phyloP scores from a whole-genome alignment of 2,329 filamentous ascomycete species.

The Fusarium algeriense region DNA sequence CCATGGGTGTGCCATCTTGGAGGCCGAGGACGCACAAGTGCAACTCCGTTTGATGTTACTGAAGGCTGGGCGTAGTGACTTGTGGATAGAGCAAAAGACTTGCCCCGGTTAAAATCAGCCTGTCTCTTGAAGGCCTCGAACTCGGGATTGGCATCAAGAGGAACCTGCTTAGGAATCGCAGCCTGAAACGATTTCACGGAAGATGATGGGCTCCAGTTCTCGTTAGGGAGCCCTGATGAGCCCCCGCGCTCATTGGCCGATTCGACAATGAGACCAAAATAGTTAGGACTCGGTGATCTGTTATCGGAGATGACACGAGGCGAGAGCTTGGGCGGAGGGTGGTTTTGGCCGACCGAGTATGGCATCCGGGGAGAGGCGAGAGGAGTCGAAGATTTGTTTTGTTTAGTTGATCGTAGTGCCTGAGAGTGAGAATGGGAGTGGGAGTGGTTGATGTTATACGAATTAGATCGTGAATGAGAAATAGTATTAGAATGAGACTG shows the following conservation, averaged over 20 bases:
- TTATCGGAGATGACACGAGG: conserved; percentile 54
- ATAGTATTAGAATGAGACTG: conserved; percentile 46
- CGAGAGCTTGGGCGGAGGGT: conserved; percentile 65
- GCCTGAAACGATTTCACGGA: conserved; percentile 78
- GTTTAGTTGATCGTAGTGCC: conserved; percentile 55
- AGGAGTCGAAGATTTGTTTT: conserved; percentile 63
- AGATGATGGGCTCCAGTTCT: conserved; percentile 81
- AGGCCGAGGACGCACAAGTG: conserved; percentile 57
- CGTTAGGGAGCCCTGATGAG: conserved; percentile 71
- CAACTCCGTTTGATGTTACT: conserved; percentile 41
- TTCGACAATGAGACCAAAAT: conserved; percentile 83
- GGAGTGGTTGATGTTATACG: conserved; percentile 55
- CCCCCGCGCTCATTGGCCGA: conserved; percentile 70
- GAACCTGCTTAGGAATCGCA: conserved; percentile 75
- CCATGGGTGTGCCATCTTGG: conserved; percentile 63
- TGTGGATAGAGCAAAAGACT: conserved; percentile 59
- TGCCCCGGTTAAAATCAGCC: conserved; percentile 72
- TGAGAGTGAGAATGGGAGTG: conserved; percentile 57
- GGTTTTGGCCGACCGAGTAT: conserved; percentile 67
- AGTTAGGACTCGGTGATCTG: conserved; percentile 79
- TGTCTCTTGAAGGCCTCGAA: conserved; percentile 83
- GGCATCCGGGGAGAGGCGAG: conserved; percentile 64
- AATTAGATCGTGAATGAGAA: conserved; percentile 49
- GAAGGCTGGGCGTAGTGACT: conserved; percentile 58
- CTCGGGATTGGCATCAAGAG: conserved; percentile 82